Conservation (phyloP, 768 basidiomycete genomes). For the Phylloporus sp. region DNA sequence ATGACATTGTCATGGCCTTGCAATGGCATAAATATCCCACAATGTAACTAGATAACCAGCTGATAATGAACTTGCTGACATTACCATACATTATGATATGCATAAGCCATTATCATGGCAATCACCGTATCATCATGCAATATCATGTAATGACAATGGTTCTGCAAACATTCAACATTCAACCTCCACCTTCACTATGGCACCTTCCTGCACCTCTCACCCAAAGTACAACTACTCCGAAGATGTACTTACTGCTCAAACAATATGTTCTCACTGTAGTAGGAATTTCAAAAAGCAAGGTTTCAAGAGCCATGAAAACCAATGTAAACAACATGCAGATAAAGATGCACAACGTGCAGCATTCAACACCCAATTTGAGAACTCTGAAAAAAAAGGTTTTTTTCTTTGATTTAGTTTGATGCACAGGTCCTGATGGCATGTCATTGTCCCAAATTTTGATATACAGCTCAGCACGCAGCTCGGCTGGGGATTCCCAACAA, state of each 20-base stretch:
- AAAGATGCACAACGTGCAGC: background rate
- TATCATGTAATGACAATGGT: too few relatives aligned
- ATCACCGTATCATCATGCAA: too few relatives aligned
- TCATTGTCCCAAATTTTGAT: background rate
- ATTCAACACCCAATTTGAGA: background rate
- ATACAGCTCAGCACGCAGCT: background rate
- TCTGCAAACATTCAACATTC: too few relatives aligned
- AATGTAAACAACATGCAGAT: background rate
- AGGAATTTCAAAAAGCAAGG: background rate
- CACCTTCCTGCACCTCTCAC: background rate
- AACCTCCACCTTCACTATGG: background rate
- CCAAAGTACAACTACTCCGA: background rate
- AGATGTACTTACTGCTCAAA: background rate
- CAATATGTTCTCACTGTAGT: background rate
- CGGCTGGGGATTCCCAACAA: too few relatives aligned
- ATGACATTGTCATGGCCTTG: too few relatives aligned
- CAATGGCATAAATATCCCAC: too few relatives aligned
- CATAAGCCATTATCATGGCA: too few relatives aligned
- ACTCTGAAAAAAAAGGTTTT: background rate
- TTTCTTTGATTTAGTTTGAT: background rate
- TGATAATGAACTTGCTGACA: too few relatives aligned
- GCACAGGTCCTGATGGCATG: too few relatives aligned
- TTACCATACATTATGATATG: too few relatives aligned
- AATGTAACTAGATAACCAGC: too few relatives aligned
- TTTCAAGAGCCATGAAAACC: constrained; percentile 1